Percentiles rank a stretch among this genome's conserved stretches.
These are phyloP conservation scores for Diaporthe longicolla DNA, from an alignment of 2,329 filamentous ascomycete species.

Conservation along the genomic window DNA sequence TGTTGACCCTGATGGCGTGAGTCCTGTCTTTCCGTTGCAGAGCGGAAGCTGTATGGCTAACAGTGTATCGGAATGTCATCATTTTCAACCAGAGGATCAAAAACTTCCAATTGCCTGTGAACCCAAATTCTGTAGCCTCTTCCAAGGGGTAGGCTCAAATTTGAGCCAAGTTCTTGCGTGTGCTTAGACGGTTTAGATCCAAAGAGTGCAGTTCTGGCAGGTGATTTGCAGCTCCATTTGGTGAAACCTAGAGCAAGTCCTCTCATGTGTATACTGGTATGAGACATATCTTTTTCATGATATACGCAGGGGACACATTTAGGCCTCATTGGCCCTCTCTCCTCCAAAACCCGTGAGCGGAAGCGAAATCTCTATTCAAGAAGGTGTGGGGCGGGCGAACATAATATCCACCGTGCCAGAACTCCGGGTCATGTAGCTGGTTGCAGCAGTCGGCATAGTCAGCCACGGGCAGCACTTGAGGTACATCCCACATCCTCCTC, in stretches of 20 bases:
- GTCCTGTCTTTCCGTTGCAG: background rate
- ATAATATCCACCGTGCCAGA: background rate
- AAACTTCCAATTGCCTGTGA: background rate
- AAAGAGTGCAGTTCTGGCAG: background rate
- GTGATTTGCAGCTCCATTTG: background rate
- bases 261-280: no score
- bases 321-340: background rate
- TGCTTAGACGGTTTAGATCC: no score
- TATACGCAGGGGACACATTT: background rate
- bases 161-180: background rate
- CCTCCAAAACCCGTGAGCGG: no score
- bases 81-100: slow-evolving; percentile 21
- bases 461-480: background rate
- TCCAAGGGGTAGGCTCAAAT: background rate
- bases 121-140: background rate
- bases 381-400: background rate
- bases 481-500: slow-evolving; percentile 4
- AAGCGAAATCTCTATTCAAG: no score
- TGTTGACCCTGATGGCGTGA: slow-evolving; percentile 27
- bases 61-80: slow-evolving; percentile 14
- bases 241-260: background rate
- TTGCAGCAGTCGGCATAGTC: slow-evolving; percentile 6
- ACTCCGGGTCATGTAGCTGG: background rate
- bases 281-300: no score
- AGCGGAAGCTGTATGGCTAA: background rate